Base-by-base conservation (phyloP, 257 asterid genomes). In the Cynanchum wilfordii region DNA sequence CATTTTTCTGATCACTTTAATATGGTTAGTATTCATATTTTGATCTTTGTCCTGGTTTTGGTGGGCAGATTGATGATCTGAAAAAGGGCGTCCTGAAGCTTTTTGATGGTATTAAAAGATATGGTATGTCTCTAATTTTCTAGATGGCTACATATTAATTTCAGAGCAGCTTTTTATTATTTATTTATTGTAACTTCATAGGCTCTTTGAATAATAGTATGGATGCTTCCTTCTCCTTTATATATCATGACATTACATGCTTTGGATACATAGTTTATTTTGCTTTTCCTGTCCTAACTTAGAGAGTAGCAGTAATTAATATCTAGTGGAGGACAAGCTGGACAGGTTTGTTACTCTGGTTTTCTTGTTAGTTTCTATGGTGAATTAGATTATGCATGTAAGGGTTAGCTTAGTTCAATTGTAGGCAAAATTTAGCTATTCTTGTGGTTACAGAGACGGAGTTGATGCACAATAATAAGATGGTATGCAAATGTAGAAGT, bases 21-120 rank as follows among this genome's bases (percentile, higher is more conserved):
- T 7, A 17, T 64, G 44, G 36, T 30, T 59, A 17, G 22, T 29
- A 38, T 74, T 65, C 27, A 47, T 8, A 47, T 15, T 38, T 73
- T 73, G 44, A 56, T 50, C 42, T 59, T 22, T 70, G 2, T 22
- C 58, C 72, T 81, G 50, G 74, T 11, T 57, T 68, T 66, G 73
- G 30, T 40, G 83, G 84, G 76, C 92, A 95, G 99, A 81, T 95
- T 75, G 85, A 80, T 74, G 72, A 86, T 73, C 74, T 90, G 80
- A 86, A 88, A 81, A 85, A 78, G 73, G 98, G 90, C 83, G 78
- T 90, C 72, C 75, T 77, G 73, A 92, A 91, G 88, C 98, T 95
- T 73, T 92, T 95, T 82, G 98, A 92, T 76, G 92, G 90, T 59
- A 69, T 84, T 75, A 96, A 90, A 84, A 89, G 71, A 89, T 89